Evolutionary conservation across 2,329 filamentous ascomycete genomes (phyloP).

Genomic region (Sarocladiaceae sp.): DNA sequence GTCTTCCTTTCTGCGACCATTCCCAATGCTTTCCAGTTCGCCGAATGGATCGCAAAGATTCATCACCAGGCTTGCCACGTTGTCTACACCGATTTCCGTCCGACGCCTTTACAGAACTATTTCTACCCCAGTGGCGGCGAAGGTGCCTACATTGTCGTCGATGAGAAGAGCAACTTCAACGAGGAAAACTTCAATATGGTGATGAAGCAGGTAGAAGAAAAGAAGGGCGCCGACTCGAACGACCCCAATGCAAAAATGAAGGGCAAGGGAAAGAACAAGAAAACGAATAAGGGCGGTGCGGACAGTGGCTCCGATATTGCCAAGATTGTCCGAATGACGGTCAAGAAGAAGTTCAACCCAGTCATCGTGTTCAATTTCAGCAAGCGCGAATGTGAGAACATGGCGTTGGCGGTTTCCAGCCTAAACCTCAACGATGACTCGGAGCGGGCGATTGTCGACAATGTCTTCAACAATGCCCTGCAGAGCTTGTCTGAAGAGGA

Average conservation of each 20-base stretch:
- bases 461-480: slow-evolving; percentile 90
- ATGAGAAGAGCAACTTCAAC: slow-evolving; percentile 93
- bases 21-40: slow-evolving; percentile 97
- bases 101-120: slow-evolving; percentile 94
- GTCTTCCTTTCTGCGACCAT: slow-evolving; percentile 98
- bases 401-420: slow-evolving; percentile 78
- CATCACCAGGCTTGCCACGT: slow-evolving; percentile 98
- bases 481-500: slow-evolving; percentile 90
- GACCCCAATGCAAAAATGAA: slow-evolving; percentile 75
- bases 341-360: slow-evolving; percentile 93
- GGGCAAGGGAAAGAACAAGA: slow-evolving; percentile 88
- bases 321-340: slow-evolving; percentile 98
- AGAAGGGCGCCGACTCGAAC: slow-evolving; percentile 75
- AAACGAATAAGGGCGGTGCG: slow-evolving; percentile 79
- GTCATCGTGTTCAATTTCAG: slow-evolving; percentile 99
- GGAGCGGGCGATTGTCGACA: slow-evolving; percentile 88
- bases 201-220: slow-evolving; percentile 83
- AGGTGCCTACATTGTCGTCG: slow-evolving; percentile 89
- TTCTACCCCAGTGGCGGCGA: slow-evolving; percentile 91
- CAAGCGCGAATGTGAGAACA: slow-evolving; percentile 90
- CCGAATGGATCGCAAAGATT: slow-evolving; percentile 98
- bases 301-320: slow-evolving; percentile 77
- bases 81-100: slow-evolving; percentile 97
- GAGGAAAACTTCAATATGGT: slow-evolving; percentile 97
- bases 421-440: slow-evolving; percentile 94